These are phyloP conservation scores for Calonectria montana DNA, from an alignment of 2,329 filamentous ascomycete genomes.

Conservation along the genomic window DNA sequence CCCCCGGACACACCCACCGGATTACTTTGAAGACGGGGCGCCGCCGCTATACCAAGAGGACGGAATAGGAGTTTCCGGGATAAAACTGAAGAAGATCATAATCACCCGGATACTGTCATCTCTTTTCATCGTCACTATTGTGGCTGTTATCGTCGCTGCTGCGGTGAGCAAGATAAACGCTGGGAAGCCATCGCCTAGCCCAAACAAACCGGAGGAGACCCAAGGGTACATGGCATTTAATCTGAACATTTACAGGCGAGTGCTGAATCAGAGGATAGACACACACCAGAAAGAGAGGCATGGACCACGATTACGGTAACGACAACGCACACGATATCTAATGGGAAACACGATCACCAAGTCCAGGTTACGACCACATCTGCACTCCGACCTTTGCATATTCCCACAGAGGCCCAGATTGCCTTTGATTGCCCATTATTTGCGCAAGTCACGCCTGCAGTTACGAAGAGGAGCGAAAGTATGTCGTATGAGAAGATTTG, in stretches of 20 bases:
- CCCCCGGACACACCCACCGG: slow-evolving; percentile 6
- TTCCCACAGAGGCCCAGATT: slow-evolving; percentile 14
- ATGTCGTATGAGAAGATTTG: not conserved
- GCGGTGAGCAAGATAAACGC: slow-evolving; percentile 35
- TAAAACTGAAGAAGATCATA: slow-evolving; percentile 28
- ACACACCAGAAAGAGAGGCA: not conserved
- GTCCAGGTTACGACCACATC: slow-evolving; percentile 16
- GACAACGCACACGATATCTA: not conserved
- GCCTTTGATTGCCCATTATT: slow-evolving; percentile 16
- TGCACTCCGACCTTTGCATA: not conserved
- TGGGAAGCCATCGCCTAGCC: not conserved
- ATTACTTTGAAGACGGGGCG: slow-evolving; percentile 12
- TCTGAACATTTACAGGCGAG: not conserved
- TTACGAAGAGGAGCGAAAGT: not conserved
- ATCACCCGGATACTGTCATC: slow-evolving; percentile 36
- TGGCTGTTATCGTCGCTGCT: slow-evolving; percentile 39
- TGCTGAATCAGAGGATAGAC: not conserved
- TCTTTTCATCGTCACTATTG: slow-evolving; percentile 38
- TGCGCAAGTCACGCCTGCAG: not conserved
- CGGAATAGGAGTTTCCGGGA: not conserved
- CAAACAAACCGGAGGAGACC: not conserved
- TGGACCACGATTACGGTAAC: slow-evolving; percentile 18
- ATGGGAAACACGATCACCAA: not conserved
- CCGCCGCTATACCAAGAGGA: slow-evolving; percentile 8
- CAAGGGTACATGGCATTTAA: not conserved